Conservation (phyloP, 495 filamentous ascomycete species). For the Podospora comata region DNA sequence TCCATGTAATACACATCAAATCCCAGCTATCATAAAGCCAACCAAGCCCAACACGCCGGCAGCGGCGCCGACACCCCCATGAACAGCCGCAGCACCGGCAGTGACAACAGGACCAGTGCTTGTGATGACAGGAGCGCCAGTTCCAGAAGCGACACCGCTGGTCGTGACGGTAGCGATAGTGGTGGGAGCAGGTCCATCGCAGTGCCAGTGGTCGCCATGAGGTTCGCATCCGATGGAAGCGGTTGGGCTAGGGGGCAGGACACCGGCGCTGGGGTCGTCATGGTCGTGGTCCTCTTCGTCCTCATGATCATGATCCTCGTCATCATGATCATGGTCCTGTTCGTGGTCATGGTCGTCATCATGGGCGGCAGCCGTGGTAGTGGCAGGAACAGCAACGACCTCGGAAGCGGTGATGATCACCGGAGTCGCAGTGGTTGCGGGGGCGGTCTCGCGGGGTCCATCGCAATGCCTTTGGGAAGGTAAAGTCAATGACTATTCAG, state of each 20-base stretch:
- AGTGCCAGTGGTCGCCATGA: slow-evolving; percentile 4
- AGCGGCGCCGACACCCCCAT: background rate
- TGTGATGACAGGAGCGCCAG: background rate
- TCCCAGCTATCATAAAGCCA: background rate
- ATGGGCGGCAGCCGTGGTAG: background rate
- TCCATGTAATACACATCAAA: background rate
- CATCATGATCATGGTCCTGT: background rate
- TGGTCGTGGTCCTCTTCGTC: background rate
- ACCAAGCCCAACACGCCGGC: background rate
- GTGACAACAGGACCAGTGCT: background rate
- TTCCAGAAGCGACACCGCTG: background rate
- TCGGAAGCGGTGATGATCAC: background rate
- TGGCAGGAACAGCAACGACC: background rate
- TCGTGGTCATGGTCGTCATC: background rate
- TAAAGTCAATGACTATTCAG: background rate
- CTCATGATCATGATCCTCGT: background rate
- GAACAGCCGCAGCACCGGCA: background rate
- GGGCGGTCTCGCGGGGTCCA: background rate
- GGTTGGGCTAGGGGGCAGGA: background rate
- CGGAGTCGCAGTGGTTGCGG: background rate
- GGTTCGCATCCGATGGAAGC: slow-evolving; percentile 3
- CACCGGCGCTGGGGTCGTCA: background rate
- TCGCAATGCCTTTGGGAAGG: background rate
- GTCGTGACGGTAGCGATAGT: background rate
- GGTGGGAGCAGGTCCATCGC: background rate